Evolutionary conservation across 768 basidiomycete species (phyloP).

Genomic region (Trametes coccinea): DNA sequence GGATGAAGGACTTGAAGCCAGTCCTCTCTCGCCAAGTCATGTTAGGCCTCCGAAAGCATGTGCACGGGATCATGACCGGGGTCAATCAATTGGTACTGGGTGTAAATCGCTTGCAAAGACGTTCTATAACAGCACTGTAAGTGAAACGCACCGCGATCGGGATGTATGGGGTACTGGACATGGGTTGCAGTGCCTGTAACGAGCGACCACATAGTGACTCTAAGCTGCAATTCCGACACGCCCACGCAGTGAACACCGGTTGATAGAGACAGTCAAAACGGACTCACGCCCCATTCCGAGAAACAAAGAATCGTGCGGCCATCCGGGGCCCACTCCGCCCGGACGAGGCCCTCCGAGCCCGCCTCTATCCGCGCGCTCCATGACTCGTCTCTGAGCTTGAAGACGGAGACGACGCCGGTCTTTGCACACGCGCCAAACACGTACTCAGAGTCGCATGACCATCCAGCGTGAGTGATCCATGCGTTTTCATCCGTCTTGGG

Average conservation of each 20-base stretch:
- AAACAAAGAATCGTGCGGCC: conserved; percentile 84
- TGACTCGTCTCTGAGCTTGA: conserved; percentile 75
- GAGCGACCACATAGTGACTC: conserved; percentile 86
- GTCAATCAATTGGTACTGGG: no score
- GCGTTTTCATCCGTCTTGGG: conserved; percentile 25
- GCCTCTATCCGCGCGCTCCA: conserved; percentile 80
- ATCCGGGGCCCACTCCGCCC: conserved; percentile 89
- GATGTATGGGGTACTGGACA: conserved; percentile 83
- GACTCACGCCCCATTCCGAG: conserved; percentile 88
- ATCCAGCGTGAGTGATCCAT: conserved; percentile 74
- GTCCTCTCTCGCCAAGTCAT: no score
- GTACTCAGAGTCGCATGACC: conserved; percentile 89
- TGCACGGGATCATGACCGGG: no score
- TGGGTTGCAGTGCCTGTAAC: conserved; percentile 72
- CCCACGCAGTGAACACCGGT: not conserved
- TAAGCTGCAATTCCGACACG: conserved; percentile 51
- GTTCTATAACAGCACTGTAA: not conserved
- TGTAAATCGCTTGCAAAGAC: not conserved
- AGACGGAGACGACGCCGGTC: conserved; percentile 68
- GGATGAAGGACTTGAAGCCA: no score
- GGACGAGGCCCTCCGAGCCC: conserved; percentile 81
- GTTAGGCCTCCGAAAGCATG: no score
- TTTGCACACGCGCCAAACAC: conserved; percentile 80
- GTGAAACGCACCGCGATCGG: conserved; percentile 63
- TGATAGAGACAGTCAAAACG: not conserved